Percentiles rank a stretch among this genome's conserved stretches.
phyloP scores from a whole-genome alignment of 768 basidiomycete species.

The Leccinum uliginosum region DNA sequence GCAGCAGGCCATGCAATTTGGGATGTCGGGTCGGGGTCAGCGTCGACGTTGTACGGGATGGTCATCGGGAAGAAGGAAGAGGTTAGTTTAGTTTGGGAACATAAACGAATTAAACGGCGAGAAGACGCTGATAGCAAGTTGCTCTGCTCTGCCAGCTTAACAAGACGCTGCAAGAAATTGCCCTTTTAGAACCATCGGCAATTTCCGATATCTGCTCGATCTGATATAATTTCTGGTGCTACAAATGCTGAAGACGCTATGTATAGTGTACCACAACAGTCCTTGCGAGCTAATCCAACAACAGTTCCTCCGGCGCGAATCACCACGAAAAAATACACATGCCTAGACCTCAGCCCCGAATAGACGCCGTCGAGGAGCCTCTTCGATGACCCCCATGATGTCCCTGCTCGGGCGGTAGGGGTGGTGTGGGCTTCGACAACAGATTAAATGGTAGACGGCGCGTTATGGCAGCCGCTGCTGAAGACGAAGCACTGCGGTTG shows the following conservation, averaged over 20 bases:
- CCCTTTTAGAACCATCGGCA: slow-evolving; percentile 25
- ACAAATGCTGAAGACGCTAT: slow-evolving; percentile 13
- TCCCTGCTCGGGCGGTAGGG: slow-evolving; percentile 25
- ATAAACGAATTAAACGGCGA: slow-evolving; percentile 8
- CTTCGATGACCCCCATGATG: slow-evolving; percentile 36
- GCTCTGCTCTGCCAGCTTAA: background rate
- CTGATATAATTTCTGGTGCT: slow-evolving; percentile 9
- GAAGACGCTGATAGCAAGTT: background rate
- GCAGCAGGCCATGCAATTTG: slow-evolving; percentile 74
- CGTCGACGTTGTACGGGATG: slow-evolving; percentile 45
- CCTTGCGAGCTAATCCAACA: slow-evolving; percentile 26
- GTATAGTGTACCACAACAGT: slow-evolving; percentile 8
- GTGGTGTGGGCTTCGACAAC: slow-evolving; percentile 49
- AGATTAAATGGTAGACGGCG: slow-evolving; percentile 69
- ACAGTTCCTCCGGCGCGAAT: slow-evolving; percentile 10
- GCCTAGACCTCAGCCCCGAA: slow-evolving; percentile 25
- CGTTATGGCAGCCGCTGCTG: slow-evolving; percentile 45
- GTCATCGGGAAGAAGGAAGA: slow-evolving; percentile 41
- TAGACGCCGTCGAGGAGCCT: slow-evolving; percentile 39
- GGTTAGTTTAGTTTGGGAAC: slow-evolving; percentile 3
- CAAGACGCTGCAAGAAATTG: background rate
- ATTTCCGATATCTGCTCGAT: slow-evolving; percentile 17
- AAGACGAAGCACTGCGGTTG: slow-evolving; percentile 34
- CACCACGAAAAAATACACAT: slow-evolving; percentile 6
- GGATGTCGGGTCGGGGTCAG: slow-evolving; percentile 74